Percentiles rank a stretch among this genome's conserved stretches.
phyloP scores from a whole-genome alignment of 2,329 filamentous ascomycete species.

The Colletotrichum orchidophilum region DNA sequence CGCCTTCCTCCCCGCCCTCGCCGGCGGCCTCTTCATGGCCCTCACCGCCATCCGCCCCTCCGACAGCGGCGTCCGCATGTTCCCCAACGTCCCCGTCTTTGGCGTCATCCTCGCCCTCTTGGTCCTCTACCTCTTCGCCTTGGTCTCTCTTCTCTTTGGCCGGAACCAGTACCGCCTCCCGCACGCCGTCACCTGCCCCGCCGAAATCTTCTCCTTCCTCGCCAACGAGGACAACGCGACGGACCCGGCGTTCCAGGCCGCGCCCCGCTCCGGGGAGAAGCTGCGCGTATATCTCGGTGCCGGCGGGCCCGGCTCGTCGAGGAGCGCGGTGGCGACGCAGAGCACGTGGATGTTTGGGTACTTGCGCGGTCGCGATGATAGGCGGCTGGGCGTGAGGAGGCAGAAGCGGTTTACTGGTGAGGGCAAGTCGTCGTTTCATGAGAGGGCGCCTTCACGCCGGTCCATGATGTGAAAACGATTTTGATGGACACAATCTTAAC shows the following conservation, averaged over 20 bases:
- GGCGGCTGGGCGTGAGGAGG: slow-evolving; percentile 45
- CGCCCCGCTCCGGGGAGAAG: slow-evolving; percentile 74
- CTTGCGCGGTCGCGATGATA: slow-evolving; percentile 43
- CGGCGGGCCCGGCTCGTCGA: slow-evolving; percentile 66
- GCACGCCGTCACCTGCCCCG: slow-evolving; percentile 76
- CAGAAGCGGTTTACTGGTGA: slow-evolving; percentile 55
- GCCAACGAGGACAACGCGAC: slow-evolving; percentile 76
- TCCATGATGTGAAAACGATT: slow-evolving; percentile 1
- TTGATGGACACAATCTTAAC: not conserved
- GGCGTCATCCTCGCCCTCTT: slow-evolving; percentile 78
- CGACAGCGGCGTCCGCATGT: slow-evolving; percentile 66
- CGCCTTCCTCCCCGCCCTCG: slow-evolving; percentile 71
- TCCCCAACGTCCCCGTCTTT: slow-evolving; percentile 77
- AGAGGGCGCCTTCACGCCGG: slow-evolving; percentile 12
- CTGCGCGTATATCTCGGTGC: slow-evolving; percentile 51
- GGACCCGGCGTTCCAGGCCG: slow-evolving; percentile 78
- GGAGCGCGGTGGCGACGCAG: slow-evolving; percentile 49
- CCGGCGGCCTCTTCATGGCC: slow-evolving; percentile 78
- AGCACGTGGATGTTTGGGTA: slow-evolving; percentile 63
- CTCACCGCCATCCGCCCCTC: slow-evolving; percentile 60
- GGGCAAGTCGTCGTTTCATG: slow-evolving; percentile 30
- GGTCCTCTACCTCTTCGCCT: slow-evolving; percentile 72
- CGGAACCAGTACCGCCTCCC: slow-evolving; percentile 73
- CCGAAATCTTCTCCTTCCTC: slow-evolving; percentile 81
- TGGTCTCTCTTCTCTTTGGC: slow-evolving; percentile 69